A percentile compares a stretch with the other conserved stretches of the same genome.
Evolutionary conservation across 257 asterid species (phyloP).

Genomic region (Penstemon davidsonii): DNA sequence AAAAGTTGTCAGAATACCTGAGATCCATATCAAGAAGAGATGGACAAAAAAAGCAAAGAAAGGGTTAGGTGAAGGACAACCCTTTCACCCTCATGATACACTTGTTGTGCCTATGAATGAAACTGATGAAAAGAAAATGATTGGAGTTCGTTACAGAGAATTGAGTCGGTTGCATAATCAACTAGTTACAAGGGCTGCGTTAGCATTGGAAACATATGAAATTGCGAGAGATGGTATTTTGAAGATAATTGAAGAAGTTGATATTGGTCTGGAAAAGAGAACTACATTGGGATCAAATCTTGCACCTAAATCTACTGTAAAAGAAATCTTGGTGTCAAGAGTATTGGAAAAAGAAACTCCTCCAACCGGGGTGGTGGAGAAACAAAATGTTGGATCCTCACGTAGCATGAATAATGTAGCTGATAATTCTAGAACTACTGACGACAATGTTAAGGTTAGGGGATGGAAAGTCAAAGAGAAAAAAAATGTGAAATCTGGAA

Average conservation of each 20-base stretch:
- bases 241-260: not conserved
- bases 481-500: not conserved
- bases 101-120: not conserved
- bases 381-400: not conserved
- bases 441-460: not conserved
- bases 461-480: constrained; percentile 6
- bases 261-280: not conserved
- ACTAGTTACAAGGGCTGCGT: not conserved
- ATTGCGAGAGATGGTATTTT: not conserved
- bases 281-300: not conserved
- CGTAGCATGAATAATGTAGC: not conserved
- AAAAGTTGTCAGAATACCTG: too few species aligned
- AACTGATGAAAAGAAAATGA: not conserved
- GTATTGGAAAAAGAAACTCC: not conserved
- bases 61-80: too few species aligned
- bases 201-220: not conserved
- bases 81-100: too few species aligned
- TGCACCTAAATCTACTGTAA: not conserved
- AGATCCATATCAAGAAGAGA: too few species aligned
- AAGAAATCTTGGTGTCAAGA: not conserved
- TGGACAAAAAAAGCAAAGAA: too few species aligned
- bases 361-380: too few species aligned
- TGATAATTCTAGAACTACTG: not conserved
- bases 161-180: not conserved
- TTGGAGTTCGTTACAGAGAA: not conserved